Percentiles rank a stretch among this genome's conserved stretches.
Conservation (phyloP, 2,329 filamentous ascomycete species). For the Apiospora aurea region DNA sequence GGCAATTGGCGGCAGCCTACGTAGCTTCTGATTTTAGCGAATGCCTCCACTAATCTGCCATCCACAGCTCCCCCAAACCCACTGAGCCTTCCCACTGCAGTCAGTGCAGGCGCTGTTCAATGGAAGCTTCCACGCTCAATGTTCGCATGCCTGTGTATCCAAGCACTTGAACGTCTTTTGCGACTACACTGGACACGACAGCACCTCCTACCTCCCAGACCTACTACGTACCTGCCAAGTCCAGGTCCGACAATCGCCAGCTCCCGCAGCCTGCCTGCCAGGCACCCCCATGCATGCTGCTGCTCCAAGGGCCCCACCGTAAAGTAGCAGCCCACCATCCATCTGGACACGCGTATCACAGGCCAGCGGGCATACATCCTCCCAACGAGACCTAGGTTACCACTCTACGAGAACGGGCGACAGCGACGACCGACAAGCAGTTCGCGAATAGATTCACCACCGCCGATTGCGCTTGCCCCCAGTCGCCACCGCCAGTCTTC, state of each 20-base stretch:
- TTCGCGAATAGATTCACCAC: slow-evolving; percentile 4
- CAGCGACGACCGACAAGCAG: not conserved
- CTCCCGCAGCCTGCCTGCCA: not conserved
- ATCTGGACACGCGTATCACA: slow-evolving; percentile 20
- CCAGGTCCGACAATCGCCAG: not conserved
- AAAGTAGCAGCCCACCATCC: slow-evolving; percentile 6
- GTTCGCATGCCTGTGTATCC: not conserved
- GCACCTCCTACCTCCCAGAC: not conserved
- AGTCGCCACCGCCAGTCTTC: not conserved
- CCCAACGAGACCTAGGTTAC: slow-evolving; percentile 10
- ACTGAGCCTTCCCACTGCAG: not conserved
- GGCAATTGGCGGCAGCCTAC: slow-evolving; percentile 1
- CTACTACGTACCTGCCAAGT: not conserved
- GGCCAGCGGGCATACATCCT: slow-evolving; percentile 9
- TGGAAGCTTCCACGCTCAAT: not conserved
- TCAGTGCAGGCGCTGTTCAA: not conserved
- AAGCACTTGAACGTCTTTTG: not conserved
- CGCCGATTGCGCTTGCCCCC: not conserved
- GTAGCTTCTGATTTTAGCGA: not conserved
- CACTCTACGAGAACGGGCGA: not conserved
- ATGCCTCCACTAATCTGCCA: not conserved
- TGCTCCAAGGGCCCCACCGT: slow-evolving; percentile 3
- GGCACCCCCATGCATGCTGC: not conserved
- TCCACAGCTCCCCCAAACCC: not conserved
- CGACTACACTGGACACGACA: not conserved